Evolutionary conservation across 1,284 basidiomycete species (phyloP).

Genomic region (Anthracocystis walkeri): DNA sequence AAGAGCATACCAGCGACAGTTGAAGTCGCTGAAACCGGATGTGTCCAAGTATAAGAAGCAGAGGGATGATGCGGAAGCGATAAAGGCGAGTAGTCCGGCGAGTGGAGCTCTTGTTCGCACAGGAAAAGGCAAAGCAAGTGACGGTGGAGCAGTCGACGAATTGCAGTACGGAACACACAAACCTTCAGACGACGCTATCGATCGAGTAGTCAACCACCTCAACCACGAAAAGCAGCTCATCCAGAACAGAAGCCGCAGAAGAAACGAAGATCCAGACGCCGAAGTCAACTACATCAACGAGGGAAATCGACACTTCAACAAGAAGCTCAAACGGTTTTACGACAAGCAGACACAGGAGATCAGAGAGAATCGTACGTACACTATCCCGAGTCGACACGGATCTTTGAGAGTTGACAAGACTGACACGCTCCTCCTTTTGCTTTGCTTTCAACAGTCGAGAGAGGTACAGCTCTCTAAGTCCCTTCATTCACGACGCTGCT

Average conservation of each 20-base stretch:
- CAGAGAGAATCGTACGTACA: constrained; percentile 55
- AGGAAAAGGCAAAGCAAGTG: neutral
- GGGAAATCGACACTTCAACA: constrained; percentile 96
- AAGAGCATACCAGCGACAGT: constrained; percentile 88
- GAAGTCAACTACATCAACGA: constrained; percentile 99
- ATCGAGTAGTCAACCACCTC: constrained; percentile 89
- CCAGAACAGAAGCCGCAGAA: constrained; percentile 83
- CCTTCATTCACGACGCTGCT: neutral
- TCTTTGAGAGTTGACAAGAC: neutral
- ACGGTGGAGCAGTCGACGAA: neutral
- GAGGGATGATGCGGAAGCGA: constrained; percentile 75
- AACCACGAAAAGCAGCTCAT: constrained; percentile 77
- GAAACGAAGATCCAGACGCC: constrained; percentile 88
- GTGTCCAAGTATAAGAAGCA: constrained; percentile 84
- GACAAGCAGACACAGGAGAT: constrained; percentile 93
- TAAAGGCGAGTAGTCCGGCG: constrained; percentile 4
- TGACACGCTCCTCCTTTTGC: neutral
- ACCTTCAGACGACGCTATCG: constrained; percentile 92
- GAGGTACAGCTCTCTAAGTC: constrained; percentile 47
- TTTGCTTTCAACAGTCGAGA: constrained; percentile 30
- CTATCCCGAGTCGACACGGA: neutral
- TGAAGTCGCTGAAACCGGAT: constrained; percentile 87
- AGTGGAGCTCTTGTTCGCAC: neutral
- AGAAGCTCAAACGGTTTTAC: constrained; percentile 97
- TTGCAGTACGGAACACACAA: constrained; percentile 86